A percentile compares a stretch with the other conserved stretches of the same genome.
Evolutionary conservation across 108 stramenopile species (phyloP).

Genomic region (Nitzschia putrida): DNA sequence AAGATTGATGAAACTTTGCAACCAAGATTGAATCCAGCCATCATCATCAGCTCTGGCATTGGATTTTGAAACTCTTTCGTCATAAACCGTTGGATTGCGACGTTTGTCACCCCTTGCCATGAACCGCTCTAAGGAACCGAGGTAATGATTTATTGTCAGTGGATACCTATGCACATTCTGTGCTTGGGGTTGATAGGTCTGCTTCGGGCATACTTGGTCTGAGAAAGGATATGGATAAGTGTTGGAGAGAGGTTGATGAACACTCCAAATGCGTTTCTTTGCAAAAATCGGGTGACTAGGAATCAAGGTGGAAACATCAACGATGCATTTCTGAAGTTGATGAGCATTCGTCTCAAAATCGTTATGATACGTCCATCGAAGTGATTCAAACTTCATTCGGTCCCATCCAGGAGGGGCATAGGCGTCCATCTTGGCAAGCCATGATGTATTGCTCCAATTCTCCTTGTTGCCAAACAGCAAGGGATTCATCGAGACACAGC

Average conservation of each 20-base stretch:
- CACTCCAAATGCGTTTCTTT: background rate
- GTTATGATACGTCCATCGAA: no score
- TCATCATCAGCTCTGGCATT: no score
- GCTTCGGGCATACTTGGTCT: background rate
- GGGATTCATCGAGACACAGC: background rate
- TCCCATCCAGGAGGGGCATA: background rate
- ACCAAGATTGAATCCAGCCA: no score
- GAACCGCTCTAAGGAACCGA: conserved; percentile 40
- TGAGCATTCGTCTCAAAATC: background rate
- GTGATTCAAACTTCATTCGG: conserved; percentile 22
- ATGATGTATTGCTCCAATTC: no score
- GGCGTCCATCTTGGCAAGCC: no score
- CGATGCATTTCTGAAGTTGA: conserved; percentile 16
- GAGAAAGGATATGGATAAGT: background rate
- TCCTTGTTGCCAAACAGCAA: conserved; percentile 1
- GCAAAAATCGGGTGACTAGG: conserved; percentile 1
- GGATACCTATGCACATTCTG: conserved; percentile 24
- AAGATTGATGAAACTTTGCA: no score
- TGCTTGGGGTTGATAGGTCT: background rate
- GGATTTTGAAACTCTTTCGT: no score
- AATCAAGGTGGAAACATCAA: conserved; percentile 26
- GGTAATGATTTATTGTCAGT: conserved; percentile 37
- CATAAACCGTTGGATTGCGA: no score
- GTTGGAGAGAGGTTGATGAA: background rate
- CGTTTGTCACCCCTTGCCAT: no score